Conservation (phyloP, 75 land plant species). For the Picea sitchensis region DNA sequence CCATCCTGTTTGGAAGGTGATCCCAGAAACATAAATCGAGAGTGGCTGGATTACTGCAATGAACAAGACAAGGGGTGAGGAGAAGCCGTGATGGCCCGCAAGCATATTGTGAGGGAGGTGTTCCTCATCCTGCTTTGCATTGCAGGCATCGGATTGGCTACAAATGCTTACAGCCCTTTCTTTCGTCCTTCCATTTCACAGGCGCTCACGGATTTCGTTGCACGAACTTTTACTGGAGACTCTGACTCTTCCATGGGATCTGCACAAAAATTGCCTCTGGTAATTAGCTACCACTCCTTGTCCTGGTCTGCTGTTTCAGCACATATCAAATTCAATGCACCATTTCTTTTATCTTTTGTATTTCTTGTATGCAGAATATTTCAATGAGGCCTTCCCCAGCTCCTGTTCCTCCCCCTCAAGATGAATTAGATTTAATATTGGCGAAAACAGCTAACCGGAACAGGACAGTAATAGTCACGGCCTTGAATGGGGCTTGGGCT, state of each 20-base stretch:
- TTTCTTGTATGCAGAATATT: background rate
- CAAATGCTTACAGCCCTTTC: background rate
- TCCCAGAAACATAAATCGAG: too few species aligned
- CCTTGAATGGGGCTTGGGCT: conserved; percentile 44
- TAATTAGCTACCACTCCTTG: background rate
- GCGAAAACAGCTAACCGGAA: conserved; percentile 23
- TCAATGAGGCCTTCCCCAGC: background rate
- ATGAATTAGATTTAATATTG: conserved; percentile 15
- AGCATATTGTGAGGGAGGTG: background rate
- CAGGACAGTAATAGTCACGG: conserved; percentile 34
- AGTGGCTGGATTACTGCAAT: too few species aligned
- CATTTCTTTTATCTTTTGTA: background rate
- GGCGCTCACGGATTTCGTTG: background rate
- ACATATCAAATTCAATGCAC: background rate
- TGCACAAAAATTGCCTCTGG: background rate
- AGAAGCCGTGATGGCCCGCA: background rate
- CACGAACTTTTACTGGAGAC: background rate
- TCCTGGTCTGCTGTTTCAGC: background rate
- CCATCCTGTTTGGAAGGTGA: too few species aligned
- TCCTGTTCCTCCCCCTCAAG: background rate
- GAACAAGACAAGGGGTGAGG: too few species aligned
- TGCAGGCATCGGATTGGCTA: background rate
- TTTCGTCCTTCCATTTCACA: background rate
- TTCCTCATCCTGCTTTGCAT: background rate
- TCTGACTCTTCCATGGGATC: background rate